Evolutionary conservation across 2,329 filamentous ascomycete species (phyloP), one percentile per base, ranked within the genome.

Genomic region (Nothomitra cinnamomea): DNA sequence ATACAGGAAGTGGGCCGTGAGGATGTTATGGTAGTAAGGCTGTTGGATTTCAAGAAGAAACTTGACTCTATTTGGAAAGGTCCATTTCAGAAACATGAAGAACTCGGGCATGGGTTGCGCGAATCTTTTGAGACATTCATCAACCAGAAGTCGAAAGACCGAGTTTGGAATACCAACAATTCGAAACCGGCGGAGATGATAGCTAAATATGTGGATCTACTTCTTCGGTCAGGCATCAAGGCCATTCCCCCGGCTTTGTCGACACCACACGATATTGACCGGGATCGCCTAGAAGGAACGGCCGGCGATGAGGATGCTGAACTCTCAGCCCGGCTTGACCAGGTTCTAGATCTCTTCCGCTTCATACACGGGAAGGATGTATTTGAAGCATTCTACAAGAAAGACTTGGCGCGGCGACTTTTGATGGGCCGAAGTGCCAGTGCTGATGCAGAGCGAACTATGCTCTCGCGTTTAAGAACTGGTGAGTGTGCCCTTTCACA

Each of bases 331-430:
- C 92, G 96, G 64, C 75, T 99, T 10, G 89, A 98, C 61, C 85
- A 94, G 63, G 89, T 87, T 0, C 73, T 99, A 2, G 90, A 96
- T 65, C 73, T 99, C 3, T 98, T 98, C 75, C 80, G 94, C 3
- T 96, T 96, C 66, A 87, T 99, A 35, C 83, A 96, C 63, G 92
- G 92, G 59, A 98, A 98, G 66, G 90, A 94, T 54, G 86, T 95
- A 0, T 98, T 99, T 58, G 92, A 98, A 65, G 90, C 92, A 1
- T 98, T 98, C 65, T 99, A 99, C 76, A 98, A 98, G 72, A 94
- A 92, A 62, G 92, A 96, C 63, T 76, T 99, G 51, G 90, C 94
- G 1, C 79, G 89, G 15, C 79, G 92, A 48, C 70, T 99, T 42
- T 75, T 99, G 54, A 89, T 96, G 87, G 84, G 83, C 40, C 80